A percentile compares a stretch with the other conserved stretches of the same genome.
Evolutionary conservation across 169 alveolate genomes (phyloP).

Genomic region (Plasmodium cynomolgi): DNA sequence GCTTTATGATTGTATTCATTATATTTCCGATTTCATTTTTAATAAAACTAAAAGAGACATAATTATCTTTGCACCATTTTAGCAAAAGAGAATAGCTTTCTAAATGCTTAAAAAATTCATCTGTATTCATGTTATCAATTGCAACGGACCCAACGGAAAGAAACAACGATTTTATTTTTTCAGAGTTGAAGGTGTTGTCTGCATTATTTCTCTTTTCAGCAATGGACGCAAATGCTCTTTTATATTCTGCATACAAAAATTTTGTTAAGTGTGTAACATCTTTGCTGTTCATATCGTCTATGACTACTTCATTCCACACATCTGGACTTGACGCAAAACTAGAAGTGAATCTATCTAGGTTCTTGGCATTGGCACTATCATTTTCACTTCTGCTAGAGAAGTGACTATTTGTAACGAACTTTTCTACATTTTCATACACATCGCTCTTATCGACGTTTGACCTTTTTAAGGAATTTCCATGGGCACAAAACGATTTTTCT

Average conservation of each 20-base stretch:
- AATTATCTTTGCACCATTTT: slow-evolving; percentile 69
- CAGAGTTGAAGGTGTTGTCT: slow-evolving; percentile 16
- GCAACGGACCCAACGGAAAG: slow-evolving; percentile 27
- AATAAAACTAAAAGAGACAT: slow-evolving; percentile 59
- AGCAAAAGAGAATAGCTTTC: slow-evolving; percentile 36
- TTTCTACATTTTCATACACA: slow-evolving; percentile 52
- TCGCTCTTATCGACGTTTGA: slow-evolving; percentile 32
- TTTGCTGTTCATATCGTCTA: slow-evolving; percentile 40
- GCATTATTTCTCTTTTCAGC: slow-evolving; percentile 34
- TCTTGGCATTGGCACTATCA: not conserved
- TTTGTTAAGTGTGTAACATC: slow-evolving; percentile 38
- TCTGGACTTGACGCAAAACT: slow-evolving; percentile 23
- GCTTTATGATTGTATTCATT: slow-evolving; percentile 35
- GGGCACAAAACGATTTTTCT: slow-evolving; percentile 16
- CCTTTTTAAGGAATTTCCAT: not conserved
- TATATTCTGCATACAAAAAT: slow-evolving; percentile 44
- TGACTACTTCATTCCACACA: slow-evolving; percentile 44
- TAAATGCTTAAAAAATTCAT: slow-evolving; percentile 45
- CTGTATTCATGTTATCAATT: slow-evolving; percentile 31
- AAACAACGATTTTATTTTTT: slow-evolving; percentile 57
- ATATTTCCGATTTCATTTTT: slow-evolving; percentile 60
- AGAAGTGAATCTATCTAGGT: slow-evolving; percentile 5
- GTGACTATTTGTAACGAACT: not conserved
- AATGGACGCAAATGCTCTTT: slow-evolving; percentile 28
- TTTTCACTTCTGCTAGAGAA: slow-evolving; percentile 19